These are phyloP conservation scores for Picea glauca DNA, from an alignment of 75 land plant genomes.

Conservation along the genomic window DNA sequence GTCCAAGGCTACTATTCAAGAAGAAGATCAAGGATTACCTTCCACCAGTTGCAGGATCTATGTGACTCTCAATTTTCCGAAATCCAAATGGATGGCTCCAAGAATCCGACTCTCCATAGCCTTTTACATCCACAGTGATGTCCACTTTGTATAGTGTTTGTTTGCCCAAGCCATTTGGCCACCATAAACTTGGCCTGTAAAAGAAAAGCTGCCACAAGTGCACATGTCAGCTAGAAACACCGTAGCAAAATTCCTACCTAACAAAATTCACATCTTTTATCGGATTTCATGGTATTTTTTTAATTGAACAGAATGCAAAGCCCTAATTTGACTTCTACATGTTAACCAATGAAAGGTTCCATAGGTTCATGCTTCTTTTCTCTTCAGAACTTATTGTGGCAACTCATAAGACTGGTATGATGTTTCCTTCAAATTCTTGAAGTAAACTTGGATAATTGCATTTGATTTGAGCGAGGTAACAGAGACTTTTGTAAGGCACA, in stretches of 20 bases:
- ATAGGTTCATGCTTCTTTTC: too few relatives aligned
- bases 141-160: conserved; percentile 75
- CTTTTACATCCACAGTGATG: conserved; percentile 64
- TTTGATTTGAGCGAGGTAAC: too few relatives aligned
- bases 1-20: neutral
- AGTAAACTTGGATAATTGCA: too few relatives aligned
- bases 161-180: conserved; percentile 98
- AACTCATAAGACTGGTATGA: too few relatives aligned
- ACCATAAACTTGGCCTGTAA: conserved; percentile 89
- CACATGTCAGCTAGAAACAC: neutral
- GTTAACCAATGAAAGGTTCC: too few relatives aligned
- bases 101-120: conserved; percentile 76
- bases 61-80: conserved; percentile 71
- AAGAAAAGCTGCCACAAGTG: conserved; percentile 60
- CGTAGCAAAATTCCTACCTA: neutral
- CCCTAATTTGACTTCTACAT: too few relatives aligned
- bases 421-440: too few relatives aligned
- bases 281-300: too few relatives aligned
- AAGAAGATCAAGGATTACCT: conserved; percentile 38
- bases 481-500: too few relatives aligned
- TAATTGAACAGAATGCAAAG: too few relatives aligned
- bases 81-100: conserved; percentile 86
- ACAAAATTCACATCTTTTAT: neutral
- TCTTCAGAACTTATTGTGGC: too few relatives aligned
- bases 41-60: conserved; percentile 76